These are phyloP conservation scores for Camelina laxa DNA, from an alignment of 345 rosid genomes.

Conservation along the genomic window DNA sequence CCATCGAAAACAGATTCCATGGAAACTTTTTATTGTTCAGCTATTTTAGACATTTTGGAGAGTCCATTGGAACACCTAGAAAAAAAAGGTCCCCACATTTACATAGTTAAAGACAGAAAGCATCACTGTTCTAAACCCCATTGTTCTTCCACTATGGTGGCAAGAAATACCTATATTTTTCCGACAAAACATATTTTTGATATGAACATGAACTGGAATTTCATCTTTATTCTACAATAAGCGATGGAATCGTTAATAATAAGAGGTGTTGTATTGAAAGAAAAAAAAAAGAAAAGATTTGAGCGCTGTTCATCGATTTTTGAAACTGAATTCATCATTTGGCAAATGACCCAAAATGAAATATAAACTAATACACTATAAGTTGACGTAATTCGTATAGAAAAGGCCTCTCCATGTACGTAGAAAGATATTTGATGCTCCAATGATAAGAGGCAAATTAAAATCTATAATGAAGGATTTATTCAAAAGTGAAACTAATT, in stretches of 20 bases:
- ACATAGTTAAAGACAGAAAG: neutral
- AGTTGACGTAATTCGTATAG: neutral
- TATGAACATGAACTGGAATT: neutral
- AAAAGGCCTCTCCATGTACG: neutral
- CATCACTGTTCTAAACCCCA: constrained; percentile 19
- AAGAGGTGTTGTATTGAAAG: neutral
- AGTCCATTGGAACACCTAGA: neutral
- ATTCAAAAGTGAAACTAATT: neutral
- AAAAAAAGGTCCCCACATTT: neutral
- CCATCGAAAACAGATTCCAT: neutral
- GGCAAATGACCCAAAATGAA: neutral
- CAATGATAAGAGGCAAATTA: constrained; percentile 24
- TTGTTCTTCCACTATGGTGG: constrained; percentile 31
- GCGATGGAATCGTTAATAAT: neutral
- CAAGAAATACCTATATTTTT: neutral
- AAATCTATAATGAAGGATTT: neutral
- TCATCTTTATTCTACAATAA: neutral
- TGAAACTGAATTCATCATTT: neutral
- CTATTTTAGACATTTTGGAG: constrained; percentile 1
- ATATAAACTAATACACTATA: neutral
- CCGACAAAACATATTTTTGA: constrained; percentile 9
- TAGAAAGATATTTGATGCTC: neutral
- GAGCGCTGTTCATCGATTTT: neutral
- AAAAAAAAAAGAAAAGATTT: neutral
- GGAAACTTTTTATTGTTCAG: neutral